Percentiles rank a stretch among this genome's conserved stretches.
Evolutionary conservation across 495 filamentous ascomycete genomes (phyloP).

Genomic region (Aspergillus nanangensis): DNA sequence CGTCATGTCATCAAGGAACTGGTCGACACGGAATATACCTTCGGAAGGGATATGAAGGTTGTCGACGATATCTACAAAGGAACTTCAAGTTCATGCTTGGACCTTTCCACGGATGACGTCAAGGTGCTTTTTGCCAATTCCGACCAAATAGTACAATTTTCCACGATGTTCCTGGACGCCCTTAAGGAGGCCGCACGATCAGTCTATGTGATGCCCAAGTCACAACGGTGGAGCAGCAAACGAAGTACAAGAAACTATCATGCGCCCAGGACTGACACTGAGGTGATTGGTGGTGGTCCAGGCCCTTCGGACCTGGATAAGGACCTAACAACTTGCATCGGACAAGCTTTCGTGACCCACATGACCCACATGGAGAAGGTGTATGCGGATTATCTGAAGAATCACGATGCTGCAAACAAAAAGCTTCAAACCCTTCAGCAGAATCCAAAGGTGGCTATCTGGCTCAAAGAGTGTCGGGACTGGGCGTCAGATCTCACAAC

Average conservation of each 20-base stretch:
- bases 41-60: slow-evolving; percentile 90
- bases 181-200: slow-evolving; percentile 71
- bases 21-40: slow-evolving; percentile 84
- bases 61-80: slow-evolving; percentile 95
- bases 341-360: slow-evolving; percentile 70
- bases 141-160: slow-evolving; percentile 79
- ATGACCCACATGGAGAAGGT: slow-evolving; percentile 76
- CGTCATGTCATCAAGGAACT: slow-evolving; percentile 82
- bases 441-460: slow-evolving; percentile 73
- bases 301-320: slow-evolving; percentile 57
- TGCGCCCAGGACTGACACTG: slow-evolving; percentile 27
- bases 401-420: slow-evolving; percentile 78
- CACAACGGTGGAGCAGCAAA: slow-evolving; percentile 52
- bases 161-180: slow-evolving; percentile 67
- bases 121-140: slow-evolving; percentile 88
- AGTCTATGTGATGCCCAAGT: slow-evolving; percentile 63
- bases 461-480: slow-evolving; percentile 86
- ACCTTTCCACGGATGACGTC: slow-evolving; percentile 77
- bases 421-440: slow-evolving; percentile 69
- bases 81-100: slow-evolving; percentile 77
- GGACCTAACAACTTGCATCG: slow-evolving; percentile 72
- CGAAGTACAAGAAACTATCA: slow-evolving; percentile 43
- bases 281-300: slow-evolving; percentile 29
- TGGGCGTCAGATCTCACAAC: slow-evolving; percentile 83
- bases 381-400: slow-evolving; percentile 81